Conservation (phyloP, 768 basidiomycete genomes). For the Pulveroboletus ravenelii region DNA sequence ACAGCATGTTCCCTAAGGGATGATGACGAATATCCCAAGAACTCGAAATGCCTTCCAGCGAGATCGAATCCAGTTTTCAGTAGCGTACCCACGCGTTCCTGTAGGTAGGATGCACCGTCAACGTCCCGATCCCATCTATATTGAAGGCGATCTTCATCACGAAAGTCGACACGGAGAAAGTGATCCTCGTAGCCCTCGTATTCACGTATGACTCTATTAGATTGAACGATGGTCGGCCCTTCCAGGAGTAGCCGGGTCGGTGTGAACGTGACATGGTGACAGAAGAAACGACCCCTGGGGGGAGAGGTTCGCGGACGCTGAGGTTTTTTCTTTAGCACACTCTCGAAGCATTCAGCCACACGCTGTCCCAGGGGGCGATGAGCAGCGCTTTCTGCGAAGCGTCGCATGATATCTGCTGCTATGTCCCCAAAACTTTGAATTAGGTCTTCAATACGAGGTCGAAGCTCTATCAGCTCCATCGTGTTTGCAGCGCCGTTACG, state of each 20-base stretch:
- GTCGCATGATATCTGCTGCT: conserved; percentile 48
- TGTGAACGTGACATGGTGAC: conserved; percentile 71
- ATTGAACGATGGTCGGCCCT: conserved; percentile 71
- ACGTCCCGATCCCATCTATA: conserved; percentile 69
- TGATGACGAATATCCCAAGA: conserved; percentile 78
- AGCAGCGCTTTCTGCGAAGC: conserved; percentile 48
- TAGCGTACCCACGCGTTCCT: conserved; percentile 52
- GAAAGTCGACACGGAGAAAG: conserved; percentile 81
- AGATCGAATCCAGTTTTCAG: conserved; percentile 64
- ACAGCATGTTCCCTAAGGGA: conserved; percentile 76
- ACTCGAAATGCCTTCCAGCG: conserved; percentile 69
- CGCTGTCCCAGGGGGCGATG: conserved; percentile 40
- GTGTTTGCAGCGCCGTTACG: conserved; percentile 61
- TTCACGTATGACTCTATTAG: conserved; percentile 74
- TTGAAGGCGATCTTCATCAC: conserved; percentile 75
- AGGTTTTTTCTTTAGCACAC: conserved; percentile 22
- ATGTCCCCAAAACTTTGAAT: conserved; percentile 31
- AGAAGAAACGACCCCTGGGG: conserved; percentile 48
- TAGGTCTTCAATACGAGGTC: conserved; percentile 41
- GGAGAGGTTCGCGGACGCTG: conserved; percentile 18
- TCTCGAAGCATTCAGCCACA: conserved; percentile 44
- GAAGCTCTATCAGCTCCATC: conserved; percentile 46
- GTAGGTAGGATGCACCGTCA: conserved; percentile 52
- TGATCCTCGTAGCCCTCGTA: conserved; percentile 56
- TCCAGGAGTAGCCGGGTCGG: conserved; percentile 72